Evolutionary conservation across 1,284 basidiomycete species (phyloP), one percentile per base, ranked within the genome.

Genomic region (Melampsora americana): DNA sequence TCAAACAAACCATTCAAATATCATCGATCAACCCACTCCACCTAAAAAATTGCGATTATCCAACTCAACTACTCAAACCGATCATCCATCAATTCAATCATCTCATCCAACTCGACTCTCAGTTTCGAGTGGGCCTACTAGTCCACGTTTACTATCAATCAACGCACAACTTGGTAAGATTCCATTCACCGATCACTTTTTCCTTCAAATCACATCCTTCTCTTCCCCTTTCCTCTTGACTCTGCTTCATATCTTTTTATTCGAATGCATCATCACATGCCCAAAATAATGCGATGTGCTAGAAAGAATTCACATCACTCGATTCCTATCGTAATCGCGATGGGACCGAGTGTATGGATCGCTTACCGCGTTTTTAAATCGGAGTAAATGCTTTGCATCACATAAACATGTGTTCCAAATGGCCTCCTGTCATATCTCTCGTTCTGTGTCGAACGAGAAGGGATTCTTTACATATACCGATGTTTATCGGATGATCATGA

Each of bases 1-100:
- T 53, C 62, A 61, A 35, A 9, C 60, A 42, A 42, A 59, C 14
- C 26, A 50, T 26, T 64, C 48, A 48, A 35, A 44, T 50, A 44
- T 50, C 39, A 42, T 65, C 61, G 70, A 72, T 23, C 62, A 53
- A 18, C 62, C 70, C 6, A 64, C 70, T n/a, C 70, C 70, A n/a
- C 61, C 20, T 61, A 72, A 72, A 50, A 72, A 72, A 53, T 18
- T 72, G 16, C 59, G 48, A 42, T 42, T 61, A 70, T 61, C 48
- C n/a, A 39, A 20, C 30, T 59, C 46, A 16, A 14, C 56, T 28
- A 9, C 18, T 61, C 69, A 46, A 18, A 9, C 39, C 18, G 56
- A 61, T 30, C 23, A 30, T 11, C n/a, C 30, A 26, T 59, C 68
- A 12, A 28, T 20, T 2, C 26, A 32, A 18, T 23, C 59, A 70